Base-by-base conservation (phyloP, 768 basidiomycete genomes). In the Tubosaeta brunneosetosa region DNA sequence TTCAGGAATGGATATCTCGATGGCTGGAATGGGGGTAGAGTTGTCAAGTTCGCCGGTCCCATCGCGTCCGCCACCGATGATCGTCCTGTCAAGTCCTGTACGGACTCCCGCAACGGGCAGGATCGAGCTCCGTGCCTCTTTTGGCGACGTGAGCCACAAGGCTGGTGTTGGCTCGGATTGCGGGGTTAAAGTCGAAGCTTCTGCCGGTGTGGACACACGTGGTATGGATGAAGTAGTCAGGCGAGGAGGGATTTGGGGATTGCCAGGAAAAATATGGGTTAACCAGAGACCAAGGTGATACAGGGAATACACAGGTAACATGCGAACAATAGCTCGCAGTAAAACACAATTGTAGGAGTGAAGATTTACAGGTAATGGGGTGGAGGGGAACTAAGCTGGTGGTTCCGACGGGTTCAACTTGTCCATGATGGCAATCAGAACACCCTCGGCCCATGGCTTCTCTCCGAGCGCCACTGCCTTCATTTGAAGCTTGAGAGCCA, bases 221-320 rank as follows among this genome's bases (percentile, higher is more conserved):
- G 72, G 72, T 22, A 68, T 91, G 62, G 88, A 88, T 58, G 88
- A 91, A 63, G 74, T 82, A 34, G 80, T 82, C 56, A 75, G 90
- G 44, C 75, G 90, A 14, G 89, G 89, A 4, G 88, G 89, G 6
- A 70, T 78, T 9, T 75, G 88, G 50, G 82, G 86, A 4, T 63
- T 91, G 49, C 74, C 86, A 37, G 89, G 88, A 17, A 76, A 83
- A 52, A 73, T 89, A 31, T 91, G 79, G 79, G 47, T 49, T 29
- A 56, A 52, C 31, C 56, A 41, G 50, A 57, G 61, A 31, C 47
- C 45, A 33, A 59, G 36, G 38, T 62, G 22, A 51, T 47, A 58
- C 52, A 55, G 12, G 12, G 9, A 17, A 42, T 47, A 33, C 29
- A 44, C 9, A 22, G 13, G 14, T 1, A 29, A 46, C 37, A 38